Conservation (phyloP, 805 yeast genomes). For the Candida arabinofermentans region DNA sequence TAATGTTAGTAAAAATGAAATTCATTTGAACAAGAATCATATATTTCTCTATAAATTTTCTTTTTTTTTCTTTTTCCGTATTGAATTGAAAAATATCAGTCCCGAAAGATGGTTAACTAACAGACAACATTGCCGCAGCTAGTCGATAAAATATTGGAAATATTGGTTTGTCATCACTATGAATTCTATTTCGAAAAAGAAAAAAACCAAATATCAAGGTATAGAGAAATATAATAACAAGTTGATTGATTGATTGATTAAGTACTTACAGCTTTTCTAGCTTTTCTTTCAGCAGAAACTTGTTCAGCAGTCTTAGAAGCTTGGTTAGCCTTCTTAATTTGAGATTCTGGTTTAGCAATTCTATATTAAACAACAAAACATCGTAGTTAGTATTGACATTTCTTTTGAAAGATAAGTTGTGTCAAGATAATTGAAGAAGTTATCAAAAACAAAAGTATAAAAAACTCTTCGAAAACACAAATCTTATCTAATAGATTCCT, state of each 20-base stretch:
- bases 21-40: not conserved
- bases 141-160: constrained; percentile 52
- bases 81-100: constrained; percentile 39
- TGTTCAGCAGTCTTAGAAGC: constrained; percentile 72
- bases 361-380: constrained; percentile 25
- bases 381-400: constrained; percentile 5
- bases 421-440: constrained; percentile 15
- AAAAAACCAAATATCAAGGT: constrained; percentile 48
- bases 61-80: not conserved
- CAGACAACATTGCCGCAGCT: constrained; percentile 70
- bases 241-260: not conserved
- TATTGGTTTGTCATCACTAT: constrained; percentile 47
- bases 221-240: constrained; percentile 1
- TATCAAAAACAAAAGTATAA: not conserved
- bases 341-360: constrained; percentile 73
- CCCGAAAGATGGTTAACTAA: constrained; percentile 87
- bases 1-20: constrained; percentile 25
- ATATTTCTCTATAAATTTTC: no score
- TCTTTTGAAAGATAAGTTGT: not conserved
- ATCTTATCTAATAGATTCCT: constrained; percentile 3
- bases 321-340: constrained; percentile 77
- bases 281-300: constrained; percentile 75
- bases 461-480: constrained; percentile 4
- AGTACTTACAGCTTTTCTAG: constrained; percentile 75
- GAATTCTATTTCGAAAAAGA: constrained; percentile 1